Evolutionary conservation across 202 grass and related monocot genomes (phyloP).

Genomic region (Bolboschoenoplectus hybrid): DNA sequence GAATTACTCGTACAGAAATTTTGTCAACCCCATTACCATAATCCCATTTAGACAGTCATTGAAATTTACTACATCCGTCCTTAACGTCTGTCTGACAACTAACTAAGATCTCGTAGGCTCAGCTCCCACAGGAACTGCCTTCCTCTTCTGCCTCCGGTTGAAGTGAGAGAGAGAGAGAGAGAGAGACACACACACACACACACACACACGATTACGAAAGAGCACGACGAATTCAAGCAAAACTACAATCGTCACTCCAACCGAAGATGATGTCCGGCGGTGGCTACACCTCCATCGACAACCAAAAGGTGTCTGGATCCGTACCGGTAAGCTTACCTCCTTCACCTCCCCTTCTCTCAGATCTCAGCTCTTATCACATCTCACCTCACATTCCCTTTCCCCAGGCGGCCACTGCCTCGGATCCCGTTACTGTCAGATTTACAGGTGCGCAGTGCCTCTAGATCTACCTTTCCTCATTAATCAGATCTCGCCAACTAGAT

Average conservation of each 20-base stretch:
- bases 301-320: conserved; percentile 88
- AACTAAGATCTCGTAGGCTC: background rate
- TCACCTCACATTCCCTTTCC: conserved; percentile 7
- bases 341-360: background rate
- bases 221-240: background rate
- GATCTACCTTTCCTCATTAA: background rate
- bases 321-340: conserved; percentile 62
- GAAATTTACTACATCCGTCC: background rate
- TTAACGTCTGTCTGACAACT: background rate
- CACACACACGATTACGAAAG: background rate
- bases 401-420: conserved; percentile 61
- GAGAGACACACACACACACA: background rate
- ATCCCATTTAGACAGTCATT: background rate
- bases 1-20: background rate
- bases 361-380: conserved; percentile 32
- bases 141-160: background rate
- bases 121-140: background rate
- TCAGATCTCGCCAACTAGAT: conserved; percentile 1
- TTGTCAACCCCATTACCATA: background rate
- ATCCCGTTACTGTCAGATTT: conserved; percentile 82
- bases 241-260: background rate
- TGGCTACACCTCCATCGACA: conserved; percentile 84
- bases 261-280: conserved; percentile 92
- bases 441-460: conserved; percentile 23
- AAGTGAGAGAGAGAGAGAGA: background rate